phyloP scores from a whole-genome alignment of 805 yeast genomes.

The Yarrowia porcina region DNA sequence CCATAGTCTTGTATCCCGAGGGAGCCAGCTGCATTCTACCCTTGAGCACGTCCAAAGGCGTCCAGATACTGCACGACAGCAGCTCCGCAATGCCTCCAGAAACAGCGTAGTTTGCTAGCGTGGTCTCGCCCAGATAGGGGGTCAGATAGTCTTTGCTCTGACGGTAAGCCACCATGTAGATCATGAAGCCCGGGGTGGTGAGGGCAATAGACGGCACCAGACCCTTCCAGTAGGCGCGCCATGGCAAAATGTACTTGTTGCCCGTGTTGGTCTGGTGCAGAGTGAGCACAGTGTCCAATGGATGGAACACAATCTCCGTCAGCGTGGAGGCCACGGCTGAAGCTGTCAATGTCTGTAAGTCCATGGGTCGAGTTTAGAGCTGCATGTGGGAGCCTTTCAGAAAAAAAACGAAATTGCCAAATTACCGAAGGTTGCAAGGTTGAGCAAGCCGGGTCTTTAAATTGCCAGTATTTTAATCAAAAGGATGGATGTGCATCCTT shows the following conservation, averaged over 20 bases:
- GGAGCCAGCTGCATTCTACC: constrained; percentile 41
- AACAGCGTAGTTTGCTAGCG: constrained; percentile 37
- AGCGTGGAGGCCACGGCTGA: constrained; percentile 39
- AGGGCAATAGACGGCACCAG: constrained; percentile 39
- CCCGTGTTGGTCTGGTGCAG: constrained; percentile 40
- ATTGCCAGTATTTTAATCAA: not conserved
- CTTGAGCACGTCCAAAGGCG: constrained; percentile 43
- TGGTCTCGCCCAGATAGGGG: constrained; percentile 36
- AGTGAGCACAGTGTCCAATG: constrained; percentile 42
- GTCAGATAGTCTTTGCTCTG: constrained; percentile 37
- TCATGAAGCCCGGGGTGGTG: constrained; percentile 42
- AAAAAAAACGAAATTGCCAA: not conserved
- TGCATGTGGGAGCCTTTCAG: constrained; percentile 17
- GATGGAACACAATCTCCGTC: constrained; percentile 41
- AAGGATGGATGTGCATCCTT: not conserved
- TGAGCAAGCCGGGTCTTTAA: not conserved
- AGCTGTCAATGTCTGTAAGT: constrained; percentile 38
- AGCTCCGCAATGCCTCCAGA: constrained; percentile 41
- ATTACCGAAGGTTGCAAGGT: not conserved
- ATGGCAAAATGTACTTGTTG: constrained; percentile 37
- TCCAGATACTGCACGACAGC: constrained; percentile 39
- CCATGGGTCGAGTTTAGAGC: constrained; percentile 33
- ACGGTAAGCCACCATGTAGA: constrained; percentile 40
- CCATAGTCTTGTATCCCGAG: constrained; percentile 26
- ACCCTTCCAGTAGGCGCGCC: constrained; percentile 41